These are phyloP conservation scores for Physcia stellaris DNA, from an alignment of 495 filamentous ascomycete genomes.

Conservation along the genomic window DNA sequence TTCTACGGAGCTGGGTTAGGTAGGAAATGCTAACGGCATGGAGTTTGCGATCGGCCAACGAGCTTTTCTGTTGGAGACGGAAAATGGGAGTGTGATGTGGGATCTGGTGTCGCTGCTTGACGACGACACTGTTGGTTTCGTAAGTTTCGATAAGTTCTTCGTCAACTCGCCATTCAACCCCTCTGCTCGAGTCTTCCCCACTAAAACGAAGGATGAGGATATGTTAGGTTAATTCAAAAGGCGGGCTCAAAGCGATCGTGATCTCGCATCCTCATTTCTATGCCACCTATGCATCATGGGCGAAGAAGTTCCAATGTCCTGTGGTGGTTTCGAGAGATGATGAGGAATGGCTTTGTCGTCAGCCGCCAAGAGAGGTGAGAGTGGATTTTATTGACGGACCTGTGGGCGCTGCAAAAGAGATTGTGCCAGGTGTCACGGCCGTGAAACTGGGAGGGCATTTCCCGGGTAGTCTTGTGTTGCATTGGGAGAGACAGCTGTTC, in stretches of 20 bases:
- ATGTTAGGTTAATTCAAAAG: conserved; percentile 6
- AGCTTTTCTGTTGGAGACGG: conserved; percentile 47
- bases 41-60: conserved; percentile 59
- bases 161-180: no score
- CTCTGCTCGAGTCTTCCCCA: no score
- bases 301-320: conserved; percentile 43
- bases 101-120: conserved; percentile 57
- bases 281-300: conserved; percentile 56
- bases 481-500: conserved; percentile 43
- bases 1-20: not conserved
- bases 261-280: conserved; percentile 76
- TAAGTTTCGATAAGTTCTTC: conserved; percentile 21
- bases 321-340: conserved; percentile 52
- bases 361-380: conserved; percentile 11
- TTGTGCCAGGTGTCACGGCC: conserved; percentile 40
- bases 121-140: conserved; percentile 35
- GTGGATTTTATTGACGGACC: conserved; percentile 10
- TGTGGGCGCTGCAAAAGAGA: conserved; percentile 18
- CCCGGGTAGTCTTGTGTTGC: conserved; percentile 49
- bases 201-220: no score
- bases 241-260: conserved; percentile 53
- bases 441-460: conserved; percentile 67
- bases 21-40: not conserved
- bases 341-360: conserved; percentile 40
- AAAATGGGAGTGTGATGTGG: conserved; percentile 56